Conservation (phyloP, 176 grass and related monocot species). For the Eleusine coracana region DNA sequence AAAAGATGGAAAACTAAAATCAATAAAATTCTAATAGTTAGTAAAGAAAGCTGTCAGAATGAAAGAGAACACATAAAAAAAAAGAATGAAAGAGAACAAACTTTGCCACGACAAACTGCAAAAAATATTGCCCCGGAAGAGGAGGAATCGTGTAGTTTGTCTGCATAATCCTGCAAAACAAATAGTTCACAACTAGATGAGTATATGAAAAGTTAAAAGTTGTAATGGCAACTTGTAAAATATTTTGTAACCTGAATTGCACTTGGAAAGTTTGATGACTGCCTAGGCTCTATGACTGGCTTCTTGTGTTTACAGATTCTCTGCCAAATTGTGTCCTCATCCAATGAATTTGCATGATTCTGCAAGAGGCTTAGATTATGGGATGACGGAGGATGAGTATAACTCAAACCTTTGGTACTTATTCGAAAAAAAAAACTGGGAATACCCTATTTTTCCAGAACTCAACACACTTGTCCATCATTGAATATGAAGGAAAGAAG, state of each 20-base stretch:
- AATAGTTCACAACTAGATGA: conserved; percentile 33
- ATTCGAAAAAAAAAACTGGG: conserved; percentile 1
- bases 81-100: conserved; percentile 50
- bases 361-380: conserved; percentile 42
- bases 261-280: conserved; percentile 83
- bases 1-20: conserved; percentile 28
- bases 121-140: conserved; percentile 94
- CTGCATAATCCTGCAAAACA: conserved; percentile 81
- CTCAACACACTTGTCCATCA: conserved; percentile 94
- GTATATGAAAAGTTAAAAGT: conserved; percentile 34
- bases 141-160: conserved; percentile 72
- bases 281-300: conserved; percentile 93
- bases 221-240: conserved; percentile 30
- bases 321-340: conserved; percentile 80
- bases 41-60: conserved; percentile 39
- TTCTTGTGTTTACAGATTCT: conserved; percentile 94
- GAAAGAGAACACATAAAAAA: conserved; percentile 24
- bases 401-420: conserved; percentile 35
- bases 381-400: conserved; percentile 31
- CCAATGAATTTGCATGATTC: conserved; percentile 74
- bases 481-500: conserved; percentile 98
- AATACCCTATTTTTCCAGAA: conserved; percentile 93
- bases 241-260: conserved; percentile 82
- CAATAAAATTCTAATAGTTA: conserved; percentile 36
- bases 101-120: conserved; percentile 98